A percentile compares a stretch with the other conserved stretches of the same genome.
Conservation (phyloP, 345 rosid genomes). For the Geranium rotundifolium region DNA sequence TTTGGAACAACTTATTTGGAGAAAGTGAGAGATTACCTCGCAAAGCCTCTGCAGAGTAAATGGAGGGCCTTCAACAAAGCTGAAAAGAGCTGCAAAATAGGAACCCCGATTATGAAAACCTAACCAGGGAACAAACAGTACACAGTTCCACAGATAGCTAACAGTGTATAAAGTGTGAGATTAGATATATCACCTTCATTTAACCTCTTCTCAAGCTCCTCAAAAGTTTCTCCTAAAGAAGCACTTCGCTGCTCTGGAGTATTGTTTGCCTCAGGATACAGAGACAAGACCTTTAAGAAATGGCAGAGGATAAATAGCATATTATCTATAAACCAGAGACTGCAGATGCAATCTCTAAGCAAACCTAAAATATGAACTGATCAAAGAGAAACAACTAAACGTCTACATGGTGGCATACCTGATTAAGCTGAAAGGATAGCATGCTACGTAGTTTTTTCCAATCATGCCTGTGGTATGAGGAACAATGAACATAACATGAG, state of each 20-base stretch:
- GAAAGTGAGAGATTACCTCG: constrained; percentile 39
- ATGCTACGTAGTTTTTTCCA: constrained; percentile 75
- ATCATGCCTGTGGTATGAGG: constrained; percentile 41
- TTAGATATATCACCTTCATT: constrained; percentile 45
- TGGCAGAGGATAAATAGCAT: no score
- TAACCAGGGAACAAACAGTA: not conserved
- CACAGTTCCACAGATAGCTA: no score
- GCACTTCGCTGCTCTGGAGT: constrained; percentile 47
- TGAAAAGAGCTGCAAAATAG: constrained; percentile 45
- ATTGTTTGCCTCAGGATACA: constrained; percentile 77
- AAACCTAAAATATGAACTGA: not conserved
- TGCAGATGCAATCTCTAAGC: not conserved
- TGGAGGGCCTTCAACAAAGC: constrained; percentile 82
- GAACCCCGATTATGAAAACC: not conserved
- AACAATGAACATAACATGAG: no score
- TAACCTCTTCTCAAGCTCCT: constrained; percentile 47
- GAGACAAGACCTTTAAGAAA: constrained; percentile 52
- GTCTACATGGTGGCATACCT: constrained; percentile 47
- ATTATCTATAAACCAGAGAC: constrained; percentile 7
- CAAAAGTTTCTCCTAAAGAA: constrained; percentile 57
- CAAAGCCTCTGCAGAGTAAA: constrained; percentile 92
- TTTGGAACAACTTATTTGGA: no score
- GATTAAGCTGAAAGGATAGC: constrained; percentile 81
- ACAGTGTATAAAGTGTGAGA: no score
- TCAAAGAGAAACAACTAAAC: not conserved